These are phyloP conservation scores for Russula foetens DNA, from an alignment of 768 basidiomycete genomes.

Conservation along the genomic window DNA sequence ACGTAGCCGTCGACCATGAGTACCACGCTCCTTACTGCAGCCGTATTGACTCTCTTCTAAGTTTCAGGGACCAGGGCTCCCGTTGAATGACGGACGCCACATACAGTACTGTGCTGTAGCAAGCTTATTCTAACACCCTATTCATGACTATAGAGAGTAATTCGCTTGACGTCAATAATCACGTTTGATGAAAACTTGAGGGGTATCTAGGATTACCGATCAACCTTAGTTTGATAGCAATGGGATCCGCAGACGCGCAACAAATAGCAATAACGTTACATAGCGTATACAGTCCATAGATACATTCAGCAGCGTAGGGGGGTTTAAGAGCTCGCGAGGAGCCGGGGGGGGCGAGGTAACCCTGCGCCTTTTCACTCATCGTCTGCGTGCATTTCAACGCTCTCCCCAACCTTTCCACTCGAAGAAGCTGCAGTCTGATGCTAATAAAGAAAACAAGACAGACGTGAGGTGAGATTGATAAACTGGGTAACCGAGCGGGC, in stretches of 20 bases:
- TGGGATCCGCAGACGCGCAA: not conserved
- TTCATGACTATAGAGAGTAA: no score
- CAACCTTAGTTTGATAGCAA: not conserved
- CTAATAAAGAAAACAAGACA: not conserved
- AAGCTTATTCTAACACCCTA: no score
- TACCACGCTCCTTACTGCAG: not conserved
- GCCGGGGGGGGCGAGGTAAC: not conserved
- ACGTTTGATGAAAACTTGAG: no score
- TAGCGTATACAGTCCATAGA: conserved; percentile 14
- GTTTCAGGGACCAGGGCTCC: not conserved
- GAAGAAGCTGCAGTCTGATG: conserved; percentile 18
- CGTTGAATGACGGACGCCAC: not conserved
- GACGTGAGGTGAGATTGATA: no score
- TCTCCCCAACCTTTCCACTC: conserved; percentile 16
- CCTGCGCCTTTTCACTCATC: conserved; percentile 15
- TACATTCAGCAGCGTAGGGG: not conserved
- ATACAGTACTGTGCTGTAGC: not conserved
- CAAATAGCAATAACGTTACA: conserved; percentile 18
- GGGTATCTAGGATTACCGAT: not conserved
- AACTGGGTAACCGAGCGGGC: no score
- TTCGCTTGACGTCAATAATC: not conserved
- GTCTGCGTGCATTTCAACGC: conserved; percentile 7
- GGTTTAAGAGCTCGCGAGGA: not conserved
- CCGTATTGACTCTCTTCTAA: not conserved
- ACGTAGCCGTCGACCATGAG: no score